These are phyloP conservation scores for Cavenderia fasciculata DNA, from an alignment of 78 protist genomes.

Conservation along the genomic window DNA sequence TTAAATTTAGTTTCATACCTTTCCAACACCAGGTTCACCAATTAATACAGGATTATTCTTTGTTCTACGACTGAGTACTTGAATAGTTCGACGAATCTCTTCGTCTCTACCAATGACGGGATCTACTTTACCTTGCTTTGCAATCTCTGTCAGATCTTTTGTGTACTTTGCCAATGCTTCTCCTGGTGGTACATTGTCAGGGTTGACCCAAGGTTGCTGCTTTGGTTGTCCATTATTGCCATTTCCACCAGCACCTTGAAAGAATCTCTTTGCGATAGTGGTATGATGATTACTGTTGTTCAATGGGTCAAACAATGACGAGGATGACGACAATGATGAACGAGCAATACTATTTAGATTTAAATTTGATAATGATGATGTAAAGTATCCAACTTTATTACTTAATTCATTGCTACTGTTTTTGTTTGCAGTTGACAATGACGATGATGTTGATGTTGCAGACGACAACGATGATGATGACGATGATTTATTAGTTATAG, in stretches of 20 bases:
- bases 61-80: constrained; percentile 89
- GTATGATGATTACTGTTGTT: too few relatives aligned
- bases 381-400: too few relatives aligned
- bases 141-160: constrained; percentile 86
- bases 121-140: constrained; percentile 96
- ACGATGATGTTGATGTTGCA: too few relatives aligned
- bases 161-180: constrained; percentile 91
- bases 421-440: too few relatives aligned
- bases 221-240: neutral
- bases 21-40: constrained; percentile 98
- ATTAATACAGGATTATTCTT: constrained; percentile 99
- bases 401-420: too few relatives aligned
- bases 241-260: constrained; percentile 5
- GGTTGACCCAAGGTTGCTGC: constrained; percentile 47
- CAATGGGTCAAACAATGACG: too few relatives aligned
- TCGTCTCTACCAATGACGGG: constrained; percentile 99
- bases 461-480: too few relatives aligned
- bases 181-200: constrained; percentile 72
- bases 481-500: too few relatives aligned
- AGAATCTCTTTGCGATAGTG: constrained; percentile 2
- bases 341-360: too few relatives aligned
- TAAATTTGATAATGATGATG: too few relatives aligned
- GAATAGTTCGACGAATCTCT: constrained; percentile 96
- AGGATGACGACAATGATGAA: too few relatives aligned
- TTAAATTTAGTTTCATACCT: too few relatives aligned